These are phyloP conservation scores for Westerdykella aurantiaca DNA, from an alignment of 2,329 filamentous ascomycete genomes.

Conservation along the genomic window DNA sequence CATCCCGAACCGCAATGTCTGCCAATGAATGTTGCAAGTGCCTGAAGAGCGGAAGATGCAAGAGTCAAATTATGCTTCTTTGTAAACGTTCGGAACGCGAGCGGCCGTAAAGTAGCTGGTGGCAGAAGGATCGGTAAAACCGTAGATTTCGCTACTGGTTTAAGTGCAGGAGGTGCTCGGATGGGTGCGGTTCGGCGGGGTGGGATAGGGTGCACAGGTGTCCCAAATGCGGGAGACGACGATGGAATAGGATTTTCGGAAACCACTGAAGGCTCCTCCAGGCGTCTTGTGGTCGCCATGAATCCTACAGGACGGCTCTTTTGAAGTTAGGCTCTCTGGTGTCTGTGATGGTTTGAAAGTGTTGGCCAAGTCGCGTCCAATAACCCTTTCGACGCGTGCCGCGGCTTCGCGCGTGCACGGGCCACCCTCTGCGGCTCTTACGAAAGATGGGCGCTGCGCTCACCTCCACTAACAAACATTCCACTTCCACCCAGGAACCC, in stretches of 20 bases:
- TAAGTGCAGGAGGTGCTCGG: conserved; percentile 43
- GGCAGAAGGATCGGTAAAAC: conserved; percentile 88
- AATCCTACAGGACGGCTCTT: background rate
- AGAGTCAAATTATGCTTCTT: conserved; percentile 96
- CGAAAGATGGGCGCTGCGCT: conserved; percentile 1
- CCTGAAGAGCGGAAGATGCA: conserved; percentile 77
- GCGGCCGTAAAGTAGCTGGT: conserved; percentile 75
- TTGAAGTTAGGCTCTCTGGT: background rate
- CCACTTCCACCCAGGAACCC: background rate
- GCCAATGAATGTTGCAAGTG: conserved; percentile 83
- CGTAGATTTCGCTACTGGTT: conserved; percentile 50
- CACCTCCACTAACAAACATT: background rate
- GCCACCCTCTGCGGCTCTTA: conserved; percentile 1
- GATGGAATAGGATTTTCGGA: conserved; percentile 64
- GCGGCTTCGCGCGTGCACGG: conserved; percentile 10
- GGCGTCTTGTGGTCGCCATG: conserved; percentile 27
- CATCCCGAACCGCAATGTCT: conserved; percentile 92
- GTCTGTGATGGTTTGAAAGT: background rate
- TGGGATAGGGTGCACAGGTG: conserved; percentile 72
- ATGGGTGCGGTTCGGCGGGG: conserved; percentile 43
- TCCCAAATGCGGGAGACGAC: conserved; percentile 85
- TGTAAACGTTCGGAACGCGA: conserved; percentile 93
- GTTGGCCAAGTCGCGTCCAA: background rate
- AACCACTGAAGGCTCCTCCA: conserved; percentile 26
- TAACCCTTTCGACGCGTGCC: conserved; percentile 1